Evolutionary conservation across 352 stramenopile genomes (phyloP).

Genomic region (Phytophthora hybrid): DNA sequence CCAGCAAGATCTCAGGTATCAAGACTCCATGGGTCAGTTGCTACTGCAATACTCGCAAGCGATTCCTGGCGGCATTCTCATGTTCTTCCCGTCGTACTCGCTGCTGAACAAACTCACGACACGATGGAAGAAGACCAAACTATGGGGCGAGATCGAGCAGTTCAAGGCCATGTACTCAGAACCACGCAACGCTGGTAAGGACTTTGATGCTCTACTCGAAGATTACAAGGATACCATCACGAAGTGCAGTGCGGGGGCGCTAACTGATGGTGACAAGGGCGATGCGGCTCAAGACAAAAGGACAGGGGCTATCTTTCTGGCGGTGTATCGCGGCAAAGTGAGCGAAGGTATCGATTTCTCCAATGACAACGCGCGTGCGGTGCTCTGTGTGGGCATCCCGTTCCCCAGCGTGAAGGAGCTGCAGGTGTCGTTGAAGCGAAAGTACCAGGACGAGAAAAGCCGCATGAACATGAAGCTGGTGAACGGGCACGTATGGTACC

Average conservation of each 20-base stretch:
- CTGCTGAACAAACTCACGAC: constrained; percentile 76
- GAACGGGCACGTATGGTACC: constrained; percentile 95
- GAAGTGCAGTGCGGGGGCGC: neutral
- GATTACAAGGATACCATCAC: constrained; percentile 66
- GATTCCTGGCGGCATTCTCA: constrained; percentile 82
- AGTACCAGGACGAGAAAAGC: constrained; percentile 86
- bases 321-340: constrained; percentile 98
- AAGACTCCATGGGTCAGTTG: constrained; percentile 84
- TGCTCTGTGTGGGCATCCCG: constrained; percentile 99
- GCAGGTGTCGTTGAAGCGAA: constrained; percentile 80
- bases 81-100: constrained; percentile 90
- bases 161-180: constrained; percentile 75
- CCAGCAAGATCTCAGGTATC: constrained; percentile 81
- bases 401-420: constrained; percentile 97
- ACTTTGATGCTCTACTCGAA: constrained; percentile 83
- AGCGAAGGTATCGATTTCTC: constrained; percentile 99
- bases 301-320: constrained; percentile 96
- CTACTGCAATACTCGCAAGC: constrained; percentile 72
- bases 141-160: constrained; percentile 68
- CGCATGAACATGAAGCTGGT: constrained; percentile 66
- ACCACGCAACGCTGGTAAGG: constrained; percentile 76
- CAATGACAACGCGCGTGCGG: constrained; percentile 96
- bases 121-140: constrained; percentile 75
- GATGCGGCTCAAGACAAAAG: constrained; percentile 9
- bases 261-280: constrained; percentile 1